These are phyloP conservation scores for Ophiocordyceps camponoti-saundersi DNA, from an alignment of 2,329 filamentous ascomycete genomes.

Conservation along the genomic window DNA sequence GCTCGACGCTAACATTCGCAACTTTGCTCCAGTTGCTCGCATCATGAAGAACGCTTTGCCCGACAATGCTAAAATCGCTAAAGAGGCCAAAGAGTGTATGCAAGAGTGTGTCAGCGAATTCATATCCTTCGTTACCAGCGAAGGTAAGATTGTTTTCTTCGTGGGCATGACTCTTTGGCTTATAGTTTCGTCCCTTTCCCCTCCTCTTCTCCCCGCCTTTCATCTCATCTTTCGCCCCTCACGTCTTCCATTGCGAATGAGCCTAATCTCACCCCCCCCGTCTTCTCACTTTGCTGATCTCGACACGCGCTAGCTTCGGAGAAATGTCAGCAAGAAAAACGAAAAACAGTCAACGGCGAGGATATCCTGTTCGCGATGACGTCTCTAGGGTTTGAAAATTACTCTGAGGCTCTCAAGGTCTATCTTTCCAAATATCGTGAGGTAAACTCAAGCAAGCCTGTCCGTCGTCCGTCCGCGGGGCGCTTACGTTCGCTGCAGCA, in stretches of 20 bases:
- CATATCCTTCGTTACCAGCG: constrained; percentile 98
- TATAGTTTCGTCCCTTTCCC: neutral
- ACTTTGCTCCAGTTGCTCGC: constrained; percentile 88
- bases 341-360: constrained; percentile 97
- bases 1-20: constrained; percentile 84
- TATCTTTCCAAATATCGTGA: constrained; percentile 96
- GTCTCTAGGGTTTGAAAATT: constrained; percentile 96
- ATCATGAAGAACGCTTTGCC: constrained; percentile 98
- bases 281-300: neutral
- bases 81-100: constrained; percentile 99
- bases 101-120: constrained; percentile 99
- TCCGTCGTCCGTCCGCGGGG: neutral
- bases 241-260: neutral
- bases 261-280: neutral
- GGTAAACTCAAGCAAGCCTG: constrained; percentile 27
- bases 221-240: neutral
- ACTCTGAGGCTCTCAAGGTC: constrained; percentile 93
- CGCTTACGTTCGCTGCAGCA: constrained; percentile 12
- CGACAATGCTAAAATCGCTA: constrained; percentile 97
- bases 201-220: neutral
- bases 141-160: constrained; percentile 46
- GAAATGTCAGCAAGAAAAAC: constrained; percentile 98
- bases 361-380: constrained; percentile 99
- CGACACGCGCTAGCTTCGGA: constrained; percentile 58
- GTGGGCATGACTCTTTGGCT: neutral